Conservation (phyloP, 2,329 filamentous ascomycete species). For the Fusarium sp. region DNA sequence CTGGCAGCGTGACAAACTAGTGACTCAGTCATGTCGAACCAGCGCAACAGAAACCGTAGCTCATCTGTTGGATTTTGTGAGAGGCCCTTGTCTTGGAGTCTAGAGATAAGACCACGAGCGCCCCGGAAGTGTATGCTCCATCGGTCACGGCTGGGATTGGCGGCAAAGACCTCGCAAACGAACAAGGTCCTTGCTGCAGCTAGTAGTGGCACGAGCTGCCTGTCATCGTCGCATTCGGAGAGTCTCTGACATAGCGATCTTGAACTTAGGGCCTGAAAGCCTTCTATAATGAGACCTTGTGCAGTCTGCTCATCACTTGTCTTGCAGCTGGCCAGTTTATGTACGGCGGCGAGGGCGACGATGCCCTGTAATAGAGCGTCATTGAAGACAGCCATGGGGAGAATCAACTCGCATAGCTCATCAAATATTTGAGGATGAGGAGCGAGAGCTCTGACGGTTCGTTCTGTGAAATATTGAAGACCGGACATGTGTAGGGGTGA, state of each 20-base stretch:
- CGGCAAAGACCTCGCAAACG: constrained; percentile 35
- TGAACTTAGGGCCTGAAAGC: constrained; percentile 34
- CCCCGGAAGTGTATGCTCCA: constrained; percentile 36
- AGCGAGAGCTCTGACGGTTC: constrained; percentile 28
- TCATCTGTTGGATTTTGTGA: constrained; percentile 23
- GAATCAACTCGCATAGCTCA: constrained; percentile 30
- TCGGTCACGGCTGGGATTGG: constrained; percentile 29
- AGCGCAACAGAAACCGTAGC: constrained; percentile 26
- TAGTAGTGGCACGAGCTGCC: constrained; percentile 23
- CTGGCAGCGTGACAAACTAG: constrained; percentile 26
- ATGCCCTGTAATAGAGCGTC: constrained; percentile 30
- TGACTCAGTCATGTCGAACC: constrained; percentile 37
- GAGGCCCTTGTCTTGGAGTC: constrained; percentile 17
- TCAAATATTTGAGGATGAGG: constrained; percentile 32
- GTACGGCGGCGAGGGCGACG: constrained; percentile 30
- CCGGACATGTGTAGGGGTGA: constrained; percentile 33
- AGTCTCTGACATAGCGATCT: constrained; percentile 29
- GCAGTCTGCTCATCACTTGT: constrained; percentile 26
- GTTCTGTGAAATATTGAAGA: constrained; percentile 35
- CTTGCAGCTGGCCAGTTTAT: constrained; percentile 28
- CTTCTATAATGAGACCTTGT: constrained; percentile 26
- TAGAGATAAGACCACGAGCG: constrained; percentile 25
- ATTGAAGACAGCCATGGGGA: constrained; percentile 34
- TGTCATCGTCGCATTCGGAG: constrained; percentile 24
- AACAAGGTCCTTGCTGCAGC: constrained; percentile 27